Evolutionary conservation across 2,329 filamentous ascomycete genomes (phyloP).

Genomic region (Penicillium thymicola): DNA sequence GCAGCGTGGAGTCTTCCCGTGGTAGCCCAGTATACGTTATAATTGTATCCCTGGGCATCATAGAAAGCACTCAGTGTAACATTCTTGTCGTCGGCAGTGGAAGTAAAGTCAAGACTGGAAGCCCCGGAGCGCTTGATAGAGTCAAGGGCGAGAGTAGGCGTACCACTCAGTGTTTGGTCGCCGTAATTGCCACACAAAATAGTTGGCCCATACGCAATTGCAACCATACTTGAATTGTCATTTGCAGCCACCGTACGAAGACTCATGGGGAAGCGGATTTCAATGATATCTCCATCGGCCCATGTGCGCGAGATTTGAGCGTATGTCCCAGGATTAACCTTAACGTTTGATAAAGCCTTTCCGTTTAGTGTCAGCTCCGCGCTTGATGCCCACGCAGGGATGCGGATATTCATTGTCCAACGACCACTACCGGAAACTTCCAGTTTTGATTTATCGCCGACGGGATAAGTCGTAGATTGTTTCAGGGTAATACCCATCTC

Average conservation of each 20-base stretch:
- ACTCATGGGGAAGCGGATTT: background rate
- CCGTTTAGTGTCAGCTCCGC: background rate
- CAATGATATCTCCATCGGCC: background rate
- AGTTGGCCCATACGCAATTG: background rate
- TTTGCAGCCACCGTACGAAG: background rate
- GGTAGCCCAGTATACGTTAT: background rate
- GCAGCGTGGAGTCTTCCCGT: background rate
- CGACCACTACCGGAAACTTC: background rate
- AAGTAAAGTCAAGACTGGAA: background rate
- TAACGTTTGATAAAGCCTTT: background rate
- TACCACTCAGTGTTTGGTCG: background rate
- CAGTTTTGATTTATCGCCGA: background rate
- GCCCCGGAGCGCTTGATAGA: background rate
- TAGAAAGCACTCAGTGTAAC: background rate
- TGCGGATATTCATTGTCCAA: background rate
- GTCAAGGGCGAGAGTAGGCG: background rate
- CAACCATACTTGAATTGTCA: too few relatives aligned
- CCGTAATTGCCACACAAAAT: background rate
- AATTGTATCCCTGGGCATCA: background rate
- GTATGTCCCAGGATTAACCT: background rate
- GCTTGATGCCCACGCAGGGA: background rate
- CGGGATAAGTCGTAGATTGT: background rate
- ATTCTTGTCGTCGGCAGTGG: background rate
- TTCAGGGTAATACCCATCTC: background rate
- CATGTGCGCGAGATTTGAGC: background rate